Evolutionary conservation across 306 rosid genomes (phyloP).

Genomic region (Vicia faba): DNA sequence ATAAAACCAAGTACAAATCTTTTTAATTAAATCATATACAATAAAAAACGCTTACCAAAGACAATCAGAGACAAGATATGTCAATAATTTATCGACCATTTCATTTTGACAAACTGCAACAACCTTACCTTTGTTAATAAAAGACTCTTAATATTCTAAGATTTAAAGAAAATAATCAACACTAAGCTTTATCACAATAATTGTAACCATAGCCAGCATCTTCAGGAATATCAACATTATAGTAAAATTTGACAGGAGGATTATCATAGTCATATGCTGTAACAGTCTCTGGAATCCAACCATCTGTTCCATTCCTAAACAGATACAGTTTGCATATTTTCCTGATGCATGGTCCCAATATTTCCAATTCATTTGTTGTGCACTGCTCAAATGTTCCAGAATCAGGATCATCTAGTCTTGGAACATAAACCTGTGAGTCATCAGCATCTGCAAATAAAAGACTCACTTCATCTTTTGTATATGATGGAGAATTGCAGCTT

Average conservation of each 20-base stretch:
- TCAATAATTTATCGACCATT: too few species aligned
- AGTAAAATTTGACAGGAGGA: not conserved
- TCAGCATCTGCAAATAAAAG: conserved; percentile 74
- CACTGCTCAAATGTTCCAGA: not conserved
- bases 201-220: conserved; percentile 1
- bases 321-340: not conserved
- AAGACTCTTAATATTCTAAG: too few species aligned
- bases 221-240: not conserved
- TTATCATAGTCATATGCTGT: not conserved
- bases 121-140: not conserved
- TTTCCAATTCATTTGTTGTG: not conserved
- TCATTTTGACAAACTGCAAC: too few species aligned
- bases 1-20: too few species aligned
- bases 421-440: conserved; percentile 65
- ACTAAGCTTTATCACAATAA: not conserved
- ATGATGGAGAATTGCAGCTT: conserved; percentile 64
- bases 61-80: too few species aligned
- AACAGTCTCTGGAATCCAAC: conserved; percentile 4
- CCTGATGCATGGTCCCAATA: not conserved
- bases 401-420: conserved; percentile 37
- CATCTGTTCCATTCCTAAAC: conserved; percentile 1
- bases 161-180: not conserved
- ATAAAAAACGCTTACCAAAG: too few species aligned
- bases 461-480: conserved; percentile 72
- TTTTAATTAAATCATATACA: too few species aligned